Conservation (phyloP, 2,329 filamentous ascomycete genomes). For the Colletotrichum sp. region DNA sequence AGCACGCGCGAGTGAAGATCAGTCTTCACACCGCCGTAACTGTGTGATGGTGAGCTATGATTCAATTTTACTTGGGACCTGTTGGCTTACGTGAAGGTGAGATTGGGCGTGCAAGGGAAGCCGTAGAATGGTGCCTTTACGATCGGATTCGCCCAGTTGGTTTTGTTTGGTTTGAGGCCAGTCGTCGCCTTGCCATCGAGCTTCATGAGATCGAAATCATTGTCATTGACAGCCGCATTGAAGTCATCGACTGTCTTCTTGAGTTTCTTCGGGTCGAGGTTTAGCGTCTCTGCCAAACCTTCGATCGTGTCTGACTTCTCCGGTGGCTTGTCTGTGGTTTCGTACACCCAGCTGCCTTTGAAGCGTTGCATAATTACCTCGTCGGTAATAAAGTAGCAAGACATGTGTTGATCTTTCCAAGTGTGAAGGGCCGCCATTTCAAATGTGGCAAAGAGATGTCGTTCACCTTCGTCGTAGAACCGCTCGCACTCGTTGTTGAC, state of each 20-base stretch:
- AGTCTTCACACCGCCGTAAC: neutral
- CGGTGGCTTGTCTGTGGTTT: neutral
- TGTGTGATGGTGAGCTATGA: neutral
- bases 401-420: neutral
- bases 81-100: neutral
- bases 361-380: neutral
- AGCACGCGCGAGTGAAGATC: neutral
- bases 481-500: slow-evolving; percentile 43
- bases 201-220: neutral
- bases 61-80: neutral
- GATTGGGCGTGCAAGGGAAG: neutral
- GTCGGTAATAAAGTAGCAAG: neutral
- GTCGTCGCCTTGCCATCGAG: neutral
- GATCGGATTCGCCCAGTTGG: neutral
- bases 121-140: neutral
- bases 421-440: slow-evolving; percentile 23
- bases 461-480: slow-evolving; percentile 41
- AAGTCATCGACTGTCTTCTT: neutral
- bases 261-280: neutral
- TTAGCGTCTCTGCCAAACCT: neutral
- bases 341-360: neutral
- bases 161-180: neutral
- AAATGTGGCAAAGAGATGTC: slow-evolving; percentile 46
- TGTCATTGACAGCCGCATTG: neutral
- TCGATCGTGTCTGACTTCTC: neutral